A percentile compares a stretch with the other conserved stretches of the same genome.
Conservation (phyloP, 192 early-diverging fungal species). For the Coemansia sp. region DNA sequence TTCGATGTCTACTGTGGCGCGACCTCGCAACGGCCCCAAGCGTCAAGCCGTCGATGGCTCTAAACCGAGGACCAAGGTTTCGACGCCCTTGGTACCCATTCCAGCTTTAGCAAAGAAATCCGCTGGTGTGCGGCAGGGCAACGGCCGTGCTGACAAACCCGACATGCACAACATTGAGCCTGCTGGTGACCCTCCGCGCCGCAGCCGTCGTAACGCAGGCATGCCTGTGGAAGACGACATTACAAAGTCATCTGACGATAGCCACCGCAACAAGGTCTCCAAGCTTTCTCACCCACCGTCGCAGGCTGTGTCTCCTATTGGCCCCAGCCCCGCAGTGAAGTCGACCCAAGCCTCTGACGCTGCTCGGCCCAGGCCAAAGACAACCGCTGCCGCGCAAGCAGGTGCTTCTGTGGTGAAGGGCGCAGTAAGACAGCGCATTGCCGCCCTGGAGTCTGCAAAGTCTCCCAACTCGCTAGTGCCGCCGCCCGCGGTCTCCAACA, state of each 20-base stretch:
- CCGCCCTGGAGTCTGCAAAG: constrained; percentile 9
- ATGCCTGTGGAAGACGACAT: constrained; percentile 16
- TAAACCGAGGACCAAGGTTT: constrained; percentile 13
- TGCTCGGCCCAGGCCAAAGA: constrained; percentile 10
- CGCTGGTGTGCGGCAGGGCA: background rate
- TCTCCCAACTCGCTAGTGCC: background rate
- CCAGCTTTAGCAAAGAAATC: constrained; percentile 5
- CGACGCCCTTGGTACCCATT: constrained; percentile 1
- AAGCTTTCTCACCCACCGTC: background rate
- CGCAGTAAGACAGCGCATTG: constrained; percentile 9
- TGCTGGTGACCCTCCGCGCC: constrained; percentile 10
- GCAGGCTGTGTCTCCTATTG: constrained; percentile 3
- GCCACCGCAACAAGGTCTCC: constrained; percentile 5
- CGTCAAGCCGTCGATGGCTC: constrained; percentile 20
- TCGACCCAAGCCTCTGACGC: background rate
- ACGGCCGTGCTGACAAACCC: constrained; percentile 1
- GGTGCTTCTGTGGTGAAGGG: constrained; percentile 10
- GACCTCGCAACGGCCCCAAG: constrained; percentile 40
- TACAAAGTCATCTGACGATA: constrained; percentile 16
- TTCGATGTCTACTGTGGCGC: constrained; percentile 47
- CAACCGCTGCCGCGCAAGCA: background rate
- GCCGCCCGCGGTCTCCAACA: background rate
- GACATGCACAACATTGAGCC: background rate
- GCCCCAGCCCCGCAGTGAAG: constrained; percentile 3
- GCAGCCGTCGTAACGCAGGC: constrained; percentile 18